These are phyloP conservation scores for Botrytis byssoidea DNA, from an alignment of 2,329 filamentous ascomycete genomes.

Conservation along the genomic window DNA sequence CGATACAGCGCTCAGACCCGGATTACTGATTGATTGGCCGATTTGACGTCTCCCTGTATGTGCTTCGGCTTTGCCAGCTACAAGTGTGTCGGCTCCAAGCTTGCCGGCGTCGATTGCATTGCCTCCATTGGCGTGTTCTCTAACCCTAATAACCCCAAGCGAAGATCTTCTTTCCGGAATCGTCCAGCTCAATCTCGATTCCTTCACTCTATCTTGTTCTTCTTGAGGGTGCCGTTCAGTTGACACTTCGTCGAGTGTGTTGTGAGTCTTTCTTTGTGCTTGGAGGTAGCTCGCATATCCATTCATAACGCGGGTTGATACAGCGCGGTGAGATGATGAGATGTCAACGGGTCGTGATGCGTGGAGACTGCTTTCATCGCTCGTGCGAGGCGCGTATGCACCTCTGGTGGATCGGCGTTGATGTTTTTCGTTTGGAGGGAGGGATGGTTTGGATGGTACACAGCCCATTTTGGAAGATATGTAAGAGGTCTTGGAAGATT, in stretches of 20 bases:
- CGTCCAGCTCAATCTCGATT: background rate
- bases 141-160: background rate
- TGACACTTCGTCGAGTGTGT: rapidly evolving
- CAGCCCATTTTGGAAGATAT: background rate
- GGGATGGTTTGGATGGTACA: background rate
- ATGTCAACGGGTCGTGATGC: background rate
- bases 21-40: background rate
- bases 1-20: background rate
- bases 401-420: too few species aligned
- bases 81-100: background rate
- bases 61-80: rapidly evolving
- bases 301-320: background rate
- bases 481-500: background rate
- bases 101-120: too few species aligned
- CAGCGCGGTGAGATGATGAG: too few species aligned
- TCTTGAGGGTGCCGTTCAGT: background rate
- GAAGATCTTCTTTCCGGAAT: background rate
- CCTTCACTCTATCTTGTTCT: background rate
- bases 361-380: background rate
- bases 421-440: too few species aligned
- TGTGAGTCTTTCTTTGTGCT: background rate
- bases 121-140: background rate
- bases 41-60: background rate
- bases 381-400: background rate
- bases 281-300: background rate